Conservation (phyloP, 2,329 filamentous ascomycete species). For the Curvularia eragrostidis region DNA sequence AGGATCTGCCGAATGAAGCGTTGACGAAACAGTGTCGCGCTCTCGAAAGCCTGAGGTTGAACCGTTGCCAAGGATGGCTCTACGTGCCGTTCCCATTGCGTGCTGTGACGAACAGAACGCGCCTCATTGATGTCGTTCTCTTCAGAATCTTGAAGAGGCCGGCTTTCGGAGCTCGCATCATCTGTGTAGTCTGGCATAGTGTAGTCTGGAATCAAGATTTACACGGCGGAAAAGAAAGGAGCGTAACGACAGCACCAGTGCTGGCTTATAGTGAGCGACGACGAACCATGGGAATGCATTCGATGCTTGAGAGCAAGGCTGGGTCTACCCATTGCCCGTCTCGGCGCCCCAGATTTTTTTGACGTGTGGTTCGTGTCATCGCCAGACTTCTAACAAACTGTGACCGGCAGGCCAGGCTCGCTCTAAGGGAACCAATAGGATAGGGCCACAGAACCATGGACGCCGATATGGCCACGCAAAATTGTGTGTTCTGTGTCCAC, state of each 20-base stretch:
- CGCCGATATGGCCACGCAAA: background rate
- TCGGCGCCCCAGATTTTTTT: background rate
- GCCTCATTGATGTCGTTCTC: slow-evolving; percentile 23
- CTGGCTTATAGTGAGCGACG: slow-evolving; percentile 8
- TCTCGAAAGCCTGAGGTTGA: slow-evolving; percentile 42
- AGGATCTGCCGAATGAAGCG: slow-evolving; percentile 50
- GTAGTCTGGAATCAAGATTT: too few relatives aligned
- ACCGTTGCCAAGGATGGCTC: slow-evolving; percentile 47
- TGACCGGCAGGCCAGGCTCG: background rate
- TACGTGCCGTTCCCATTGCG: slow-evolving; percentile 43
- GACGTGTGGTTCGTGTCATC: background rate
- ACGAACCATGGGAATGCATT: slow-evolving; percentile 17
- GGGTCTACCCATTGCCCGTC: background rate
- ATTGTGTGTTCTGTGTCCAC: background rate
- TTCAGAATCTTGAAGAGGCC: slow-evolving; percentile 32
- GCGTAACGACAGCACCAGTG: slow-evolving; percentile 3
- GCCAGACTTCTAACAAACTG: background rate
- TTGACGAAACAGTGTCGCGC: slow-evolving; percentile 40
- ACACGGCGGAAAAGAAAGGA: background rate
- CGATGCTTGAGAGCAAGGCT: slow-evolving; percentile 5
- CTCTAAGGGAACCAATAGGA: background rate
- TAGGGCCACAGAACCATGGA: background rate
- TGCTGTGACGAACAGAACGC: slow-evolving; percentile 28
- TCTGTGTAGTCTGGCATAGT: slow-evolving; percentile 16
- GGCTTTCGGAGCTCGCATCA: slow-evolving; percentile 27